Evolutionary conservation across 2,329 filamentous ascomycete species (phyloP), one percentile per base, ranked within the genome.

Genomic region (Trichophyton equinum): DNA sequence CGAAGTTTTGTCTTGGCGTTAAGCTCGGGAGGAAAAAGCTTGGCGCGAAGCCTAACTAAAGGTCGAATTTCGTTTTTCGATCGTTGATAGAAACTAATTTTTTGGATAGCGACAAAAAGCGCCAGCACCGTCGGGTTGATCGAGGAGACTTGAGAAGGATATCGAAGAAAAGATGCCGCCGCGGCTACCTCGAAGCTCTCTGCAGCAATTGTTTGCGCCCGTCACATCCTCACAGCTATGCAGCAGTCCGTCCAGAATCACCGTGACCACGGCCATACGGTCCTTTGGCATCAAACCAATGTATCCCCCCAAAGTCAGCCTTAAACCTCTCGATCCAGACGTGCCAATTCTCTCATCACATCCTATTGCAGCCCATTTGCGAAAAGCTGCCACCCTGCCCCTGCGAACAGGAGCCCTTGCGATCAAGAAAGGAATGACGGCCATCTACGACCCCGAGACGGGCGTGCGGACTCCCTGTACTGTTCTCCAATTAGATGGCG

Each of bases 371-470:
- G 84, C 85, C 2, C 78, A 85, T 61, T 74, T 78, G 61, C 82
- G 83, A 57, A 83, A 81, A 72, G 75, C 78, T 44, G 76, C 77
- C 65, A 82, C 79, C 0, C 78, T 84, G 9, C 84, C 85, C 5
- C 76, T 82, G 47, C 87, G 94, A 30, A 86, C 91, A 1, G 94
- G 94, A 33, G 85, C 89, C 7, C 81, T 99, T 55, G 91, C 88
- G 11, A 81, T 86, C 72, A 99, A 99, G 78, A 92, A 91, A 77
- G 94, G 94, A 74, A 97, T 99, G 89, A 95, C 91, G 49, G 91
- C 88, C 63, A 77, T 96, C 65, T 97, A 88, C 80, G 86, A 91
- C 70, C 76, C 82, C 0, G 83, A 85, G 68, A 88, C 88, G 27
- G 88, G 89, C 67, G 82, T 82, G 65, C 85, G 92, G 65, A 87